These are phyloP conservation scores for Leccinum longicurvipes DNA, from an alignment of 768 basidiomycete species.

Conservation along the genomic window DNA sequence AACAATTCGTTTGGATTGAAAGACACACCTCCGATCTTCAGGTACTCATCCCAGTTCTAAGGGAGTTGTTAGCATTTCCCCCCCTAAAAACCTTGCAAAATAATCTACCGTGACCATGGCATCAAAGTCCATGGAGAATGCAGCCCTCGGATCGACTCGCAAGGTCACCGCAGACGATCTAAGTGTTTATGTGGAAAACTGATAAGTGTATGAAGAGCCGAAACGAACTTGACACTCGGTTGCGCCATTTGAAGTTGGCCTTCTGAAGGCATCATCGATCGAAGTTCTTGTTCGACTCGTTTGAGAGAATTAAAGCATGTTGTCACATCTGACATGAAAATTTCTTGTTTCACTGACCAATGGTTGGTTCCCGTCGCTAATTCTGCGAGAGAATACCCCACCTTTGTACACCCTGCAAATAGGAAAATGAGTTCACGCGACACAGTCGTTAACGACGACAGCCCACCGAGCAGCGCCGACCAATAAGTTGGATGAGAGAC, in stretches of 20 bases:
- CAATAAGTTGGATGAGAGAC: constrained; percentile 85
- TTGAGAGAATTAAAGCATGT: constrained; percentile 74
- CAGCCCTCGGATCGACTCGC: constrained; percentile 46
- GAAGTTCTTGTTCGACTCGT: constrained; percentile 70
- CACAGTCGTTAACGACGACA: neutral
- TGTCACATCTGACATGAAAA: constrained; percentile 77
- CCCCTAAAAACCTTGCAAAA: neutral
- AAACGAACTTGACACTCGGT: constrained; percentile 54
- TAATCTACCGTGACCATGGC: constrained; percentile 56
- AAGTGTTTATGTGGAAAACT: neutral
- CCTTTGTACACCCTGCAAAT: constrained; percentile 47
- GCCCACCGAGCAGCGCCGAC: constrained; percentile 84
- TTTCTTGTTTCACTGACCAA: constrained; percentile 73
- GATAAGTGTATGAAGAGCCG: neutral
- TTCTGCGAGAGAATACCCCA: constrained; percentile 9
- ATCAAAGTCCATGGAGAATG: constrained; percentile 58
- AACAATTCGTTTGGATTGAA: neutral
- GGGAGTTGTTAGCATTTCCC: neutral
- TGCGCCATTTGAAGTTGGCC: constrained; percentile 70
- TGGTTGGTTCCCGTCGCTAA: neutral
- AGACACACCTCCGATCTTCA: constrained; percentile 45
- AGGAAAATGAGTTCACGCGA: constrained; percentile 1
- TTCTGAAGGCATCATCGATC: constrained; percentile 41
- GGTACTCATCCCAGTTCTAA: constrained; percentile 64
- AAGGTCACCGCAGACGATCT: constrained; percentile 54